phyloP scores from a whole-genome alignment of 2,329 filamentous ascomycete genomes.

The Septoria petroselini region DNA sequence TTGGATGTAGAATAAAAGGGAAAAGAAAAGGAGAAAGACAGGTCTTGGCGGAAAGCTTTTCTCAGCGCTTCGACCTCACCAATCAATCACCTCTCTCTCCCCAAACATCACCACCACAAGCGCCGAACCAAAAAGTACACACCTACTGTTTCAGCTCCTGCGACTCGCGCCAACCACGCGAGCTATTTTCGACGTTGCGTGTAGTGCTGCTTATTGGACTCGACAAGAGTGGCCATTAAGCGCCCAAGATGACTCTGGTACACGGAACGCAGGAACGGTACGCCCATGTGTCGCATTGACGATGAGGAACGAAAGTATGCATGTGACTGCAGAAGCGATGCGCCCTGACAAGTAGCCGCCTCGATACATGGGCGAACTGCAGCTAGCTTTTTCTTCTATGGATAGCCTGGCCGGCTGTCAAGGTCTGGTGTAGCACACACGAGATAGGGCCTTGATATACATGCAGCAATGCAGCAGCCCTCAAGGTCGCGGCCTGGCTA shows the following conservation, averaged over 20 bases:
- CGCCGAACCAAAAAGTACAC: neutral
- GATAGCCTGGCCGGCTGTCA: neutral
- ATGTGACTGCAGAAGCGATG: neutral
- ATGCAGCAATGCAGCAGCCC: neutral
- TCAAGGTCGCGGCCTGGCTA: neutral
- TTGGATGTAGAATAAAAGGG: neutral
- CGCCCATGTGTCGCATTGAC: neutral
- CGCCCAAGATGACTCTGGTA: neutral
- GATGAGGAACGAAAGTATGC: neutral
- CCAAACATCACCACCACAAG: neutral
- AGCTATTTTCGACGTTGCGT: neutral
- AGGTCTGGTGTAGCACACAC: neutral
- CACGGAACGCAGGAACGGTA: neutral
- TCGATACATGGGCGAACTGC: too few species aligned
- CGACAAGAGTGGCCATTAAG: neutral
- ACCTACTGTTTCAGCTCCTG: neutral
- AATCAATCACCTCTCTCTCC: conserved; percentile 2
- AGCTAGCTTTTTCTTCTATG: too few species aligned
- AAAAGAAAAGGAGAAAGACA: neutral
- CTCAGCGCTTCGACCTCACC: conserved; percentile 10
- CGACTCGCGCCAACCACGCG: neutral
- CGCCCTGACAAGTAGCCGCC: too few species aligned
- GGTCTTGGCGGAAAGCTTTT: neutral
- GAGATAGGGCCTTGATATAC: neutral
- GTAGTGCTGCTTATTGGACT: neutral